Evolutionary conservation across 2,329 filamentous ascomycete species (phyloP), one percentile per base, ranked within the genome.

Genomic region (Alternaria incomplexa): DNA sequence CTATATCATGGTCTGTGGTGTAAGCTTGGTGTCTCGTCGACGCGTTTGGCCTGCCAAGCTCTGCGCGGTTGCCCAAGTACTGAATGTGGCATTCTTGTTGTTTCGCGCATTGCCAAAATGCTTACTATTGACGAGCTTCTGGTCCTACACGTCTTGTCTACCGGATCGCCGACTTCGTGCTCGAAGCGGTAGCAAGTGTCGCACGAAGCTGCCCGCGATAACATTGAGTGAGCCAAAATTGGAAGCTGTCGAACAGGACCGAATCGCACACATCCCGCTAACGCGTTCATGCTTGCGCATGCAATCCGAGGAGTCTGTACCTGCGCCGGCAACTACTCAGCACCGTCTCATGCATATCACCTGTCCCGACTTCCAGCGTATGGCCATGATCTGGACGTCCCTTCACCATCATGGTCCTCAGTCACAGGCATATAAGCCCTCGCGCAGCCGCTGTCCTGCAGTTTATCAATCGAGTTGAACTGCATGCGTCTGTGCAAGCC

Each of bases 321-420:
- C 59, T 62, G 59, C 59, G 57, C 58, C 57, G 48, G 55, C 43
- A 17, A 28, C 46, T 40, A 55, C 23, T 20, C 54, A 52, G 10
- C 43, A 28, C 48, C 17, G 3, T 32, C 30, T 52, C 17, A n/a
- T 53, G 46, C 47, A 44, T 26, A 25, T 53, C 22, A 47, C 40
- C 28, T 25, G 20, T 20, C 28, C 54, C 32, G 22, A 36, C 28
- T 17, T 28, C 20, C 52, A 46, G 47, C 58, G 32, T 50, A 45
- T 56, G 30, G 20, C 30, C 50, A n/a, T 32, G n/a, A 9, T 48
- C 28, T n/a, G 12, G 12, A 48, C 53, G n/a, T 50, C 17, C 45
- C 13, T 61, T n/a, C 56, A 51, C 65, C 67, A 70, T 72, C 70
- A 68, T 50, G 65, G 70, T 73, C 52, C 67, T 73, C 70, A 68